Evolutionary conservation across 202 grass and related monocot species (phyloP), one percentile per base, ranked within the genome.

Genomic region (Hordeum pubiflorum): DNA sequence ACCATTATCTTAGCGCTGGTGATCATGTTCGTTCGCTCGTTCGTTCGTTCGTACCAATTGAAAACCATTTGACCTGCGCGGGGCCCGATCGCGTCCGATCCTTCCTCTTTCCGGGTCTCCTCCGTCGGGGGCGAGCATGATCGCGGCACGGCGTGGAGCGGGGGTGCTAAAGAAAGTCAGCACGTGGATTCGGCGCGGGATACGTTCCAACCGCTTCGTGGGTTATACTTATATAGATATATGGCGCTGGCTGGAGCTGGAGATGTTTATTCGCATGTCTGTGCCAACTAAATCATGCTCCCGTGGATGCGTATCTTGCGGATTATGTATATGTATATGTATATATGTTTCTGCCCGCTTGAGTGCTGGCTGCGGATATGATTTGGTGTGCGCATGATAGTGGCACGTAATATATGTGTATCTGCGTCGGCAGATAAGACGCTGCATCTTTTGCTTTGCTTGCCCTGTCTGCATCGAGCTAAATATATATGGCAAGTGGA

Each of bases 171-270:
- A 82, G 62, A 84, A 84, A 60, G 11, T 50, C 71, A 38, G 33
- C 56, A 81, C 71, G 71, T 85, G 77, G 77, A 84, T 81, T 20
- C 63, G 77, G 58, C 5, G 39, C 41, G 24, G 27, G 54, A 46
- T 79, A 69, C 33, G 56, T 31, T 6, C 10, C 43, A 39, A 52
- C 13, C 18, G 33, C 27, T 32, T 44, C 59, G 3, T 15, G 41
- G 27, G 27, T 29, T 29, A 29, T 29, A 29, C 27, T 29, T 29
- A 29, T 29, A 29, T 26, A 26, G 24, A 26, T 29, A 29, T 29
- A 29, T 29, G 31, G 57, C 10, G 9, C 57, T 24, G 10, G 21
- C 22, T 24, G 21, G 20, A 59, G 21, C 22, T 24, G 21, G 20
- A 59, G 17, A 68, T 68, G 69, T 73, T 73, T 73, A 54, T 73